Evolutionary conservation across 2,329 filamentous ascomycete genomes (phyloP).

Genomic region (Elsinoe ampelina): DNA sequence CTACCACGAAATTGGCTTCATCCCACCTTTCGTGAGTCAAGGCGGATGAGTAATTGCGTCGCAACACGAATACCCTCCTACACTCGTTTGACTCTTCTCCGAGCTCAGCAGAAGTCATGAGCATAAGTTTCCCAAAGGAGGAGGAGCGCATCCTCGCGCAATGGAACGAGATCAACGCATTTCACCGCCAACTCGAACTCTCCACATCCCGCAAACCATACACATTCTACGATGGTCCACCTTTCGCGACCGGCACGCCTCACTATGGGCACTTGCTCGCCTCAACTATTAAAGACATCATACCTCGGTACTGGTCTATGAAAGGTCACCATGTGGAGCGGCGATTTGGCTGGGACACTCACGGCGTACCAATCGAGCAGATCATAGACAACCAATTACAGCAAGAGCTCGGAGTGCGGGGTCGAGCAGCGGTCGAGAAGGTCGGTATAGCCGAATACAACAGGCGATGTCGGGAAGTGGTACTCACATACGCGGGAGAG

Average conservation of each 20-base stretch:
- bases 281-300: constrained; percentile 95
- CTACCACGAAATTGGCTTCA: constrained; percentile 7
- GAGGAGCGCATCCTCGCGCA: constrained; percentile 75
- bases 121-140: constrained; percentile 85
- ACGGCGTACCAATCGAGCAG: constrained; percentile 89
- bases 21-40: neutral
- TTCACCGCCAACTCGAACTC: constrained; percentile 77
- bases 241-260: constrained; percentile 48
- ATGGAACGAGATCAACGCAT: constrained; percentile 90
- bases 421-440: constrained; percentile 76
- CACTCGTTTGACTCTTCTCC: neutral
- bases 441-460: constrained; percentile 87
- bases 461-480: constrained; percentile 79
- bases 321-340: constrained; percentile 88
- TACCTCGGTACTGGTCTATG: constrained; percentile 95
- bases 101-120: constrained; percentile 43
- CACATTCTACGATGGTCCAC: constrained; percentile 77
- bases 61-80: neutral
- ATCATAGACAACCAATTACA: constrained; percentile 83
- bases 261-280: constrained; percentile 73
- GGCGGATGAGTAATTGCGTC: constrained; percentile 3
- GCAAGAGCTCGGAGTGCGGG: constrained; percentile 63
- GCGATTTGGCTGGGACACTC: constrained; percentile 91
- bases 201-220: constrained; percentile 75
- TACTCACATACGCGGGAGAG: constrained; percentile 80